phyloP scores from a whole-genome alignment of 768 basidiomycete genomes.

The Mycena haematopus region DNA sequence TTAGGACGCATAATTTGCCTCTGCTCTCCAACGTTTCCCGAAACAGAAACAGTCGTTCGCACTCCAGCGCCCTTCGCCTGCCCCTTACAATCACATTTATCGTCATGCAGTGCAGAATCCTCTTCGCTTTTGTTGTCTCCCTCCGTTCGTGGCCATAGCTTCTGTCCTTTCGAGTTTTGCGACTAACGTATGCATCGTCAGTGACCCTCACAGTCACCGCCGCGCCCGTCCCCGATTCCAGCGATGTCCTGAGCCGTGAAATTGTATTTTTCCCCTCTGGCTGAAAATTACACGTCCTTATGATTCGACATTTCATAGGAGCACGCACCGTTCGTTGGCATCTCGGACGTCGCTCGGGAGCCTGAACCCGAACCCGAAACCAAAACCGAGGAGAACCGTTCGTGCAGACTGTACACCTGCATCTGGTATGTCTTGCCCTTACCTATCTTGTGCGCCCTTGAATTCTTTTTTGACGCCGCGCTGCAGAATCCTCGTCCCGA shows the following conservation, averaged over 20 bases:
- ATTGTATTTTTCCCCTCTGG: background rate
- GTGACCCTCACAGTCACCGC: constrained; percentile 12
- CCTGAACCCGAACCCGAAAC: background rate
- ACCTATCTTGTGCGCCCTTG: too few relatives aligned
- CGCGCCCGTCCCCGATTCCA: constrained; percentile 8
- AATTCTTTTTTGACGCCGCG: too few relatives aligned
- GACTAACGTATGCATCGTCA: background rate
- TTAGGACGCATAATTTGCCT: background rate
- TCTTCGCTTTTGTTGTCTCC: constrained; percentile 14
- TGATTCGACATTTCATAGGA: background rate
- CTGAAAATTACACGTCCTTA: background rate
- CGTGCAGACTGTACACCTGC: too few relatives aligned
- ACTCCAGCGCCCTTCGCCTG: too few relatives aligned
- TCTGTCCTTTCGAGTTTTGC: background rate
- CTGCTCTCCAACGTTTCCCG: background rate
- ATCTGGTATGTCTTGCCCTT: too few relatives aligned
- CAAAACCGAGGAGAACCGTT: too few relatives aligned
- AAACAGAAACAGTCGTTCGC: background rate
- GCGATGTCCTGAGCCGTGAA: background rate
- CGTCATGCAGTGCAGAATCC: constrained; percentile 17
- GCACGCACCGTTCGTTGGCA: constrained; percentile 7
- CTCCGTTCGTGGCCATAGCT: background rate
- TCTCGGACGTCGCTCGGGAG: constrained; percentile 10
- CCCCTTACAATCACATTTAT: background rate
- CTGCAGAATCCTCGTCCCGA: too few relatives aligned